phyloP scores from a whole-genome alignment of 164 flowering plant species.

The Warburgia ugandensis region DNA sequence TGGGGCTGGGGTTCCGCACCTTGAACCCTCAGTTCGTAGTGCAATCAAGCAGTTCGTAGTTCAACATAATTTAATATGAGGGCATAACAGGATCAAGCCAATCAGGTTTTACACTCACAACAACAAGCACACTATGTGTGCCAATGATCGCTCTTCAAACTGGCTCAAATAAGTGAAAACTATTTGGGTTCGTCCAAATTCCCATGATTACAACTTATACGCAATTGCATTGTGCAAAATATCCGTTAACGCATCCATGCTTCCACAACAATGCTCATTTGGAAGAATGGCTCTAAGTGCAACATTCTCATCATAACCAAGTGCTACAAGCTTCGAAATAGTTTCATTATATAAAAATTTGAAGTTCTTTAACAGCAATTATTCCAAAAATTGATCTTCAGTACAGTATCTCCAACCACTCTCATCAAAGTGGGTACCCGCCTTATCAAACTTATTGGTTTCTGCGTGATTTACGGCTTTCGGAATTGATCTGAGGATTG shows the following conservation, averaged over 20 bases:
- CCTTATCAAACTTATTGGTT: conserved; percentile 19
- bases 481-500: conserved; percentile 30
- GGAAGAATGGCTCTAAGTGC: conserved; percentile 57
- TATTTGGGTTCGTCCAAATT: conserved; percentile 40
- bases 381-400: conserved; percentile 78
- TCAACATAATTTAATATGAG: no score
- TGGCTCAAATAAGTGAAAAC: conserved; percentile 70
- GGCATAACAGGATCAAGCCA: no score
- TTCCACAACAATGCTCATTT: conserved; percentile 91
- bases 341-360: conserved; percentile 69
- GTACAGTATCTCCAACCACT: conserved; percentile 83
- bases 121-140: conserved; percentile 69
- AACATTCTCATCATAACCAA: conserved; percentile 69
- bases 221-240: conserved; percentile 65
- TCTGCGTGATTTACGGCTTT: conserved; percentile 24
- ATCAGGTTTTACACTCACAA: no score
- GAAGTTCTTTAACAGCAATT: conserved; percentile 51
- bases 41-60: no score
- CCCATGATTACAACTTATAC: conserved; percentile 28
- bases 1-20: no score
- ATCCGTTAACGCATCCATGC: conserved; percentile 71
- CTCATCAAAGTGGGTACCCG: conserved; percentile 35
- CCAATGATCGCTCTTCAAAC: conserved; percentile 71
- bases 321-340: conserved; percentile 41
- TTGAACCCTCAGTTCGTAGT: no score